Evolutionary conservation across 345 rosid genomes (phyloP), one percentile per base, ranked within the genome.

Genomic region (Bruguiera gymnorhiza): DNA sequence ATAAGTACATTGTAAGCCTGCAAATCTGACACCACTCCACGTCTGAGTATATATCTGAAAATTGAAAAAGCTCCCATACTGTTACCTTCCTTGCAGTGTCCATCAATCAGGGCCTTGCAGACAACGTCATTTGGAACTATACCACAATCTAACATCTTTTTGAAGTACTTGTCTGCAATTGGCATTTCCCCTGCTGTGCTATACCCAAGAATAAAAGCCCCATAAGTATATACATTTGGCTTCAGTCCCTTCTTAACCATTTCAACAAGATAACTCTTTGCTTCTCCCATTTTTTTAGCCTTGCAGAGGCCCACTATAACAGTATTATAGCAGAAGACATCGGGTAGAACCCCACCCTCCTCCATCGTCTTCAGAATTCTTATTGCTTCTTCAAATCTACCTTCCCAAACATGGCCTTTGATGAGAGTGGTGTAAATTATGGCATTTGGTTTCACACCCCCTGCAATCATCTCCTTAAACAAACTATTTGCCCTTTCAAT

Each of bases 271-370:
- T 66, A 84, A 61, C 34, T 72, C 79, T 70, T 84, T 39, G 97
- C 97, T 74, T 87, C 92, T 23, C 86, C 90, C 89, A 91, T 83
- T 77, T 71, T 84, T 71, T 76, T 79, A 63, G 93, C 92, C 79
- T 89, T 85, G 81, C 92, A 89, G 59, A 87, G 86, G 63, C 96
- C 98, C 71, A 77, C 80, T 68, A 93, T 89, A 51, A 87, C 68
- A 56, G 87, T 80, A 77, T 91, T 89, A 68, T 88, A 93, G 76
- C 94, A 91, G 70, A 85, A 82, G 10, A 80, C 80, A 73, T 93
- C 97, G 46, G 93, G 94, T 39, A 70, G 16, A 66, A 84, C 70
- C 60, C 94, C 88, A 52, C 72, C 72, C 51, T 71, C 83, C 69
- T 77, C 79, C 98, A 93, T 89, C 74, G 74, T 76, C 66, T 82